Conservation (phyloP, 169 alveolate species). For the Cryptosporidium felis region DNA sequence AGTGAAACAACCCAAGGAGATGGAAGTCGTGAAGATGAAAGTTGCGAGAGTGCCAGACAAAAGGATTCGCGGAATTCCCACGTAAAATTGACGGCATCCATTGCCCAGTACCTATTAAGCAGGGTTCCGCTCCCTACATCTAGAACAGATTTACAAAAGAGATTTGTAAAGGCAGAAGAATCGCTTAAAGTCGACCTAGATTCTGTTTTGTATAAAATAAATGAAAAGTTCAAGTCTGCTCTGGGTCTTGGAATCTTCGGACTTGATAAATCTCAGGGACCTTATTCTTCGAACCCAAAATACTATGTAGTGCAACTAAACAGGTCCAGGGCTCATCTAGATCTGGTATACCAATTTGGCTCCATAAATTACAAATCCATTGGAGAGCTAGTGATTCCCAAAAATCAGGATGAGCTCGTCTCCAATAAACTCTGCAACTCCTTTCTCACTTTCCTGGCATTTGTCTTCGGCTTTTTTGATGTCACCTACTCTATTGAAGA, state of each 20-base stretch:
- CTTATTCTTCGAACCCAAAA: conserved; percentile 3
- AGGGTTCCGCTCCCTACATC: conserved; percentile 61
- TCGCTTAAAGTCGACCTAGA: conserved; percentile 35
- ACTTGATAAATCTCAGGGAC: neutral
- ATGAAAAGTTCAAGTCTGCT: conserved; percentile 11
- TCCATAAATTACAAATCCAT: conserved; percentile 16
- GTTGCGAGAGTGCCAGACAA: neutral
- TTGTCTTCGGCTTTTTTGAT: conserved; percentile 43
- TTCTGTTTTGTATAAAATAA: neutral
- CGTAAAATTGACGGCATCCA: neutral
- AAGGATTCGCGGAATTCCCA: too few relatives aligned
- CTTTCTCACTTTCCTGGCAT: conserved; percentile 17
- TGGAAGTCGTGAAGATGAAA: neutral
- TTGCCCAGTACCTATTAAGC: conserved; percentile 52
- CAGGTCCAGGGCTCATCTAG: conserved; percentile 15
- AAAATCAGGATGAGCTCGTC: neutral
- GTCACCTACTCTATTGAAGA: conserved; percentile 19
- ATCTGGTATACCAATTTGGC: conserved; percentile 15
- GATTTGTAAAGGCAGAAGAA: neutral
- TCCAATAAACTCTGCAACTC: conserved; percentile 18
- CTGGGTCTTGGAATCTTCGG: conserved; percentile 59
- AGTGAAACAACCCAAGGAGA: too few relatives aligned
- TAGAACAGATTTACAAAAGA: conserved; percentile 37
- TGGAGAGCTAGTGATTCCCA: conserved; percentile 20
- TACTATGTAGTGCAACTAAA: conserved; percentile 52